phyloP scores from a whole-genome alignment of 2,329 filamentous ascomycete genomes.

The Periconia sp. region DNA sequence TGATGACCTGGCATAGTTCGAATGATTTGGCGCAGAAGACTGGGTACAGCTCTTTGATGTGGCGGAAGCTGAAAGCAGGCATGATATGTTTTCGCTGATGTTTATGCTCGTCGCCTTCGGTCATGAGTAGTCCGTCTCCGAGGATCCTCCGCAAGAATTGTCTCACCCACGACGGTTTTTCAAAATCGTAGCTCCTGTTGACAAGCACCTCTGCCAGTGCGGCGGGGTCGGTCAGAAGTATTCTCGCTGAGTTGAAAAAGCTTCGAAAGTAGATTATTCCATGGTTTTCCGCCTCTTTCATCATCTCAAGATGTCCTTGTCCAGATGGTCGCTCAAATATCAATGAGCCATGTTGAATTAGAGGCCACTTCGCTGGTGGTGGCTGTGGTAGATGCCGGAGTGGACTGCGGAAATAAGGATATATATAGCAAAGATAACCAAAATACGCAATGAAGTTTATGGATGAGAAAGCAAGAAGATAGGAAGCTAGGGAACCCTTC shows the following conservation, averaged over 20 bases:
- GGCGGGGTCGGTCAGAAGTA: conserved; percentile 43
- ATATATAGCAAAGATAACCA: conserved; percentile 29
- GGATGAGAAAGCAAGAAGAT: conserved; percentile 18
- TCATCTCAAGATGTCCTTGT: conserved; percentile 32
- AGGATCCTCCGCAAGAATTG: conserved; percentile 52
- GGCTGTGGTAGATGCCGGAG: conserved; percentile 42
- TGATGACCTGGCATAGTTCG: conserved; percentile 68
- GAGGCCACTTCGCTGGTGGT: conserved; percentile 21
- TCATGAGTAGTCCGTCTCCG: conserved; percentile 54
- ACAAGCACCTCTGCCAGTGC: conserved; percentile 56
- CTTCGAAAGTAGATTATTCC: conserved; percentile 44
- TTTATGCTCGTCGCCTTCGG: conserved; percentile 54
- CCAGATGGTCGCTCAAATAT: conserved; percentile 40
- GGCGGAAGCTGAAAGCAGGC: conserved; percentile 83
- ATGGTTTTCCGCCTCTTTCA: conserved; percentile 44
- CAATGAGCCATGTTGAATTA: conserved; percentile 42
- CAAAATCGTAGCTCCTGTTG: conserved; percentile 56
- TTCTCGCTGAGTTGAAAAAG: conserved; percentile 41
- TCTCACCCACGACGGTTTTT: conserved; percentile 51
- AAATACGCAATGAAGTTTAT: conserved; percentile 19
- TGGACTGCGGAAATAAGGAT: conserved; percentile 44
- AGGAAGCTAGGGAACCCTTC: conserved; percentile 11
- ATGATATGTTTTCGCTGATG: conserved; percentile 70
- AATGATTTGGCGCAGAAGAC: conserved; percentile 78
- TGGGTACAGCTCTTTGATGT: conserved; percentile 82